Percentiles rank a stretch among this genome's conserved stretches.
Evolutionary conservation across 2,329 filamentous ascomycete species (phyloP).

Genomic region (Talaromyces rugulosus): DNA sequence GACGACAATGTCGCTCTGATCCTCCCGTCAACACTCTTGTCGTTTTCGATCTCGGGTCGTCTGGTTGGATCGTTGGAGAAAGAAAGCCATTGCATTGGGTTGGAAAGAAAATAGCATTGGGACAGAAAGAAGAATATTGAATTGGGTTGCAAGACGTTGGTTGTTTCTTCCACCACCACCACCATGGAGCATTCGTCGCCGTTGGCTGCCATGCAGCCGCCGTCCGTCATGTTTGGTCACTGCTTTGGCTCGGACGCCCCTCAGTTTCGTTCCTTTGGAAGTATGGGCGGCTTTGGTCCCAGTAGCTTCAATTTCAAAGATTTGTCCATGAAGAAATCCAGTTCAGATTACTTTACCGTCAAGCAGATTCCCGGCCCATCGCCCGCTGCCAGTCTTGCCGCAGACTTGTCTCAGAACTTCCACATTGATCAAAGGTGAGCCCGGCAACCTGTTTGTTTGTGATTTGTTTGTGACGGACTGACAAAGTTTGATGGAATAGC

Average conservation of each 20-base stretch:
- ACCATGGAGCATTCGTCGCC: conserved; percentile 91
- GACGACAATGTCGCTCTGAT: conserved; percentile 10
- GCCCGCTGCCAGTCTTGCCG: conserved; percentile 83
- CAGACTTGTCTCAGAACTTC: conserved; percentile 95
- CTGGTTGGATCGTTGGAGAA: neutral
- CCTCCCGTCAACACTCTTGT: neutral
- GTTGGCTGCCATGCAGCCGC: conserved; percentile 83
- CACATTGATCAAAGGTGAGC: conserved; percentile 85
- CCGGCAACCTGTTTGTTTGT: neutral
- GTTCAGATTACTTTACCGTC: conserved; percentile 75
- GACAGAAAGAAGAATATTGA: conserved; percentile 1
- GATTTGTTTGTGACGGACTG: neutral
- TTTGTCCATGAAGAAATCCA: conserved; percentile 64
- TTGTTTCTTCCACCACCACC: conserved; percentile 13
- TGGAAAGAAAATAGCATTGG: neutral
- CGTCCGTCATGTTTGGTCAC: conserved; percentile 56
- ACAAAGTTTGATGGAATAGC: conserved; percentile 46
- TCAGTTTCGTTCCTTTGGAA: conserved; percentile 49
- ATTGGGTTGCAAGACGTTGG: conserved; percentile 9
- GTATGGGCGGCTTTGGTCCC: conserved; percentile 55
- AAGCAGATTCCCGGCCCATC: conserved; percentile 80
- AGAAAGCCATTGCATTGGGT: neutral
- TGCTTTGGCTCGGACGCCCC: conserved; percentile 59
- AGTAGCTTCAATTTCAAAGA: conserved; percentile 73
- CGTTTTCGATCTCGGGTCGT: neutral